Evolutionary conservation across 805 yeast genomes (phyloP).

Genomic region (Metschnikowia gruessii): DNA sequence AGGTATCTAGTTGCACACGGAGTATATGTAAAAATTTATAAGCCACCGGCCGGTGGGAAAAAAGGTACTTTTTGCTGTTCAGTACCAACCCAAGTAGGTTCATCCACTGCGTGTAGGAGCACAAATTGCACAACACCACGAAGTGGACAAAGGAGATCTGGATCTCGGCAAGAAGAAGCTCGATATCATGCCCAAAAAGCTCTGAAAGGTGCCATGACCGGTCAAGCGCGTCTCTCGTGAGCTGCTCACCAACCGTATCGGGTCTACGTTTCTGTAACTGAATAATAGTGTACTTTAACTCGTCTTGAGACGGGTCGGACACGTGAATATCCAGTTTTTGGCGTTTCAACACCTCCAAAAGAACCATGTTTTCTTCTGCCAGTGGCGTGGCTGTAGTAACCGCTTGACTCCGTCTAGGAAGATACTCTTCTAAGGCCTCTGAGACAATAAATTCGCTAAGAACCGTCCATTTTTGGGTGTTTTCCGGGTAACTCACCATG

Average conservation of each 20-base stretch:
- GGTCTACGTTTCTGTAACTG: constrained; percentile 40
- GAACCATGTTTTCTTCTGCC: constrained; percentile 44
- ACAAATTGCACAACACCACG: constrained; percentile 57
- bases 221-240: constrained; percentile 55
- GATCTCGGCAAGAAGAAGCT: constrained; percentile 48
- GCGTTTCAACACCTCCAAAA: constrained; percentile 33
- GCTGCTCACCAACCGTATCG: constrained; percentile 24
- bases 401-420: constrained; percentile 15
- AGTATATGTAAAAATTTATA: constrained; percentile 30
- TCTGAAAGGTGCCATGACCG: constrained; percentile 55
- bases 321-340: constrained; percentile 18
- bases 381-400: constrained; percentile 50
- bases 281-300: constrained; percentile 41
- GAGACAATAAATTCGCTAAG: constrained; percentile 22
- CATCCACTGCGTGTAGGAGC: constrained; percentile 66
- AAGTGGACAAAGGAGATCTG: constrained; percentile 50
- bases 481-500: constrained; percentile 43
- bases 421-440: constrained; percentile 23
- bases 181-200: constrained; percentile 31
- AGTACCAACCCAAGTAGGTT: constrained; percentile 44
- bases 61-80: constrained; percentile 26
- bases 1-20: constrained; percentile 33
- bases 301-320: constrained; percentile 30
- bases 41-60: constrained; percentile 24
- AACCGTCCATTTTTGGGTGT: constrained; percentile 17